Base-by-base conservation (phyloP, 192 early-diverging fungal genomes). In the Rhizoclosmatium globosum region DNA sequence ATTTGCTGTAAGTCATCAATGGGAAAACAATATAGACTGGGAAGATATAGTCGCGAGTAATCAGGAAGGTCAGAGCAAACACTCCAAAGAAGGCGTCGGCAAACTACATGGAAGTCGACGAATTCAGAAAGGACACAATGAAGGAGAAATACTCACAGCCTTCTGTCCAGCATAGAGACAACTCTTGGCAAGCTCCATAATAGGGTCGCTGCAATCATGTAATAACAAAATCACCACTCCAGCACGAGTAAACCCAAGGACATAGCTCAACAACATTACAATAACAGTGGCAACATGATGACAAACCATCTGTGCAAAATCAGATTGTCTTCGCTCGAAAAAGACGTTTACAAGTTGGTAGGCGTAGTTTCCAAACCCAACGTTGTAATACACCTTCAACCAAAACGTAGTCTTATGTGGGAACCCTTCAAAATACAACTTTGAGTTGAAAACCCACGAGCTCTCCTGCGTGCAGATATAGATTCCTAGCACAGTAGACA, bases 131-230 rank as follows among this genome's bases (percentile, higher is more conserved):
- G 31, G 31, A 31, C 31, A 31, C 31, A 31, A 31, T 31, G 31
- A 31, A 57, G 56, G 21, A 57, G 21, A 57, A 57, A 31, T 31
- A 15, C 56, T 23, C 59, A 68, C 41, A 74, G 31, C 13, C 57
- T 60, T 13, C 11, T 74, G 47, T 48, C 80, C 80, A n/a, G 80
- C 48, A 57, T 88, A 88, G 3, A 88, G 47, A 9, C 75, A 74
- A 65, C 82, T 72, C 71, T 88, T 88, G 3, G 87, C 87, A 46
- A 86, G 23, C 59, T 88, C 87, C 87, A 88, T 83, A 46, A 86
- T 53, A 7, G 87, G 87, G 70, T 88, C 87, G 44, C 50, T 31
- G 4, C 76, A 13, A 57, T 88, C 87, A 64, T 88, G 87, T 68
- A 88, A 71, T 1, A 85, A 61, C 1, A 83, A 61, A 58, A 86